Evolutionary conservation across 257 asterid species (phyloP).

Genomic region (Solanum rostratum): DNA sequence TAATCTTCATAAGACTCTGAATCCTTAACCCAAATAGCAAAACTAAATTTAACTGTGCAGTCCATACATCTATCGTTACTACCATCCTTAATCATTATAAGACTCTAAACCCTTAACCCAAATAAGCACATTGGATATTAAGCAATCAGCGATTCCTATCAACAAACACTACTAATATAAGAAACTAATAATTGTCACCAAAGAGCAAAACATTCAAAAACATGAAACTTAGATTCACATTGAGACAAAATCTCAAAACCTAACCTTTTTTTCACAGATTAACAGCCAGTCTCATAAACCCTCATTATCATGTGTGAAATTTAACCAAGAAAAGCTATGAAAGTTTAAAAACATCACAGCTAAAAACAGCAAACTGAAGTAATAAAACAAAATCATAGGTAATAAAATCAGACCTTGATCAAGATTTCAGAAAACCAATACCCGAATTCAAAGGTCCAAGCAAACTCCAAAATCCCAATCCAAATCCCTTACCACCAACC

Average conservation of each 20-base stretch:
- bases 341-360: neutral
- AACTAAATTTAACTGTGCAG: neutral
- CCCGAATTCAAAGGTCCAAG: neutral
- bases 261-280: neutral
- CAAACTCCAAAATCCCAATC: neutral
- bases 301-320: neutral
- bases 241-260: neutral
- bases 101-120: neutral
- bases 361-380: neutral
- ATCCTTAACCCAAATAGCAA: neutral
- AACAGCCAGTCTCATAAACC: neutral
- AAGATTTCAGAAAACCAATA: constrained; percentile 16
- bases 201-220: neutral
- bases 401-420: constrained; percentile 19
- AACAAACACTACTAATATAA: neutral
- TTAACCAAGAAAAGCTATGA: neutral
- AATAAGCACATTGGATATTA: neutral
- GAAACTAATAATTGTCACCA: neutral
- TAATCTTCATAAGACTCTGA: neutral
- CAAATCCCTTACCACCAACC: neutral
- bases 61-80: neutral
- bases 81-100: neutral
- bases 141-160: neutral
- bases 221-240: neutral
- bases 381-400: neutral